Conservation (phyloP, 495 filamentous ascomycete species). For the Hypomontagnella monticulosa region DNA sequence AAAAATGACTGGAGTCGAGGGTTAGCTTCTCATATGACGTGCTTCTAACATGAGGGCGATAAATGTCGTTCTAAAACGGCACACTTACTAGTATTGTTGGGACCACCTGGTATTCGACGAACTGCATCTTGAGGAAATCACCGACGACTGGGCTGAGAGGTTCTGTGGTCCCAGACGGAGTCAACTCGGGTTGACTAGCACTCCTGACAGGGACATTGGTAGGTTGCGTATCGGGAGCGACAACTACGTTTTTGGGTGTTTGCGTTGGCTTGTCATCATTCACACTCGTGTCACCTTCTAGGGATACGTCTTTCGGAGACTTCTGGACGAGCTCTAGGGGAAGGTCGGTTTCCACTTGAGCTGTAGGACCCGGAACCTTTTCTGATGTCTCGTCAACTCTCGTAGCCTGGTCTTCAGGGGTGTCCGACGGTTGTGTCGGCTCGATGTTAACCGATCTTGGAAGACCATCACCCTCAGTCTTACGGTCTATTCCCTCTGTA, state of each 20-base stretch:
- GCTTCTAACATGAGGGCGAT: conserved; percentile 1
- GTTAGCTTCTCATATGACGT: conserved; percentile 24
- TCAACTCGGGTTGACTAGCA: conserved; percentile 28
- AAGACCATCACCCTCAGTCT: background rate
- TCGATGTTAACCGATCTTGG: background rate
- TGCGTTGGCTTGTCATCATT: background rate
- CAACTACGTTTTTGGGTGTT: background rate
- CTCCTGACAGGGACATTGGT: conserved; percentile 7
- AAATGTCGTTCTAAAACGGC: background rate
- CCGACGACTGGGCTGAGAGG: conserved; percentile 83
- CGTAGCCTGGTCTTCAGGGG: background rate
- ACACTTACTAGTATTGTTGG: conserved; percentile 89
- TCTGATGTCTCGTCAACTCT: background rate
- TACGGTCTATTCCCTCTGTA: background rate
- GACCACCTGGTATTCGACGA: conserved; percentile 92
- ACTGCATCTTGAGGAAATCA: conserved; percentile 95
- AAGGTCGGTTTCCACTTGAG: background rate
- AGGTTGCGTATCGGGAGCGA: background rate
- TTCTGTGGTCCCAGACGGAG: conserved; percentile 4
- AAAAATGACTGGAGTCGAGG: conserved; percentile 70
- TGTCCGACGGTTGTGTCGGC: background rate
- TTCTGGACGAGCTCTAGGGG: background rate
- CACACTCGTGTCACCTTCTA: background rate
- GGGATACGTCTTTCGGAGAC: background rate
- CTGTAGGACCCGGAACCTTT: background rate